Percentiles rank a stretch among this genome's conserved stretches.
Evolutionary conservation across 1,284 basidiomycete species (phyloP).

Genomic region (Marasmius sp.): DNA sequence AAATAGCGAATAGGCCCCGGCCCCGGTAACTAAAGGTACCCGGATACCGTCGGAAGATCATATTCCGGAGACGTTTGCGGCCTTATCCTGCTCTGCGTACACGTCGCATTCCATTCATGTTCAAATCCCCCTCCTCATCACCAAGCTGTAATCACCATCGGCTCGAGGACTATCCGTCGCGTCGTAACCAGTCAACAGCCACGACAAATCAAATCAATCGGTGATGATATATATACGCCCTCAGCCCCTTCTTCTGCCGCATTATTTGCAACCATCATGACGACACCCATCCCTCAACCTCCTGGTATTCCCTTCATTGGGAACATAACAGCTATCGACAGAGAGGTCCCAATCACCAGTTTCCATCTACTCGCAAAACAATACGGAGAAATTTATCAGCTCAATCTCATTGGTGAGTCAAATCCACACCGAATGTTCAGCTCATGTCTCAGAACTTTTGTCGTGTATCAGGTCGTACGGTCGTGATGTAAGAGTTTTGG

Average conservation of each 20-base stretch:
- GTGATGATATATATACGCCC: background rate
- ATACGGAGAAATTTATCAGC: constrained; percentile 47
- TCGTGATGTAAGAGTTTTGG: background rate
- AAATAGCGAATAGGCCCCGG: too few species aligned
- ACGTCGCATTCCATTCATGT: too few species aligned
- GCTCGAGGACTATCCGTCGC: too few species aligned
- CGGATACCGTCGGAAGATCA: too few species aligned
- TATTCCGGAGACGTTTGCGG: too few species aligned
- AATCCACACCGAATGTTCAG: background rate
- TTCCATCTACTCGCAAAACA: constrained; percentile 40
- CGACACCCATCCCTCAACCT: constrained; percentile 31
- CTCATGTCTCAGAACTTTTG: background rate
- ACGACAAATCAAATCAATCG: background rate
- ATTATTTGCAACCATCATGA: constrained; percentile 15
- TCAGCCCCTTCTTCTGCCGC: background rate
- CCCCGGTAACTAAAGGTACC: too few species aligned
- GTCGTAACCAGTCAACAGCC: too few species aligned
- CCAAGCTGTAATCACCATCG: too few species aligned
- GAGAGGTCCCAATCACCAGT: constrained; percentile 38
- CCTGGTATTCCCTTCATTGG: constrained; percentile 45
- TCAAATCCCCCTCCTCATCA: too few species aligned
- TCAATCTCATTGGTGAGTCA: constrained; percentile 37
- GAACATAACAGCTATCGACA: constrained; percentile 40
- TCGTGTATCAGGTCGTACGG: background rate
- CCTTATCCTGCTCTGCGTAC: too few species aligned